phyloP scores from a whole-genome alignment of 306 rosid genomes.

The Prunus mume region DNA sequence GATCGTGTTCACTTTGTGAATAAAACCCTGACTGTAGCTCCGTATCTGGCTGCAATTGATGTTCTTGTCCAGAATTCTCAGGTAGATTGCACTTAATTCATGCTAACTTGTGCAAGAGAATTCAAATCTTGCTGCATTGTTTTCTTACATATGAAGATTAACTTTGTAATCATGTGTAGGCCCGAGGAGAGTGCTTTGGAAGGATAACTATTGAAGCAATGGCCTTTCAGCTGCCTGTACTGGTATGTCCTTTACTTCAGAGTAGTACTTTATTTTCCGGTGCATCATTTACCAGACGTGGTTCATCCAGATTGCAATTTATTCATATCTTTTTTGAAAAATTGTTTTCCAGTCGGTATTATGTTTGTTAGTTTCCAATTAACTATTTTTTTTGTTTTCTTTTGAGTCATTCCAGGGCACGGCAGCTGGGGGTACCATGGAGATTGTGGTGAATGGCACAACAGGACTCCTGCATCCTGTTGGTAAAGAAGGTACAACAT shows the following conservation, averaged over 20 bases:
- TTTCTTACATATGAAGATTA: background rate
- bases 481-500: constrained; percentile 66
- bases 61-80: constrained; percentile 98
- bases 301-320: background rate
- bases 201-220: constrained; percentile 87
- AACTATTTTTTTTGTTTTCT: background rate
- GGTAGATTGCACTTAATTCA: constrained; percentile 44
- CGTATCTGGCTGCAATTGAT: constrained; percentile 84
- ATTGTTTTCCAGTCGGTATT: background rate
- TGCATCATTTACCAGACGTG: background rate
- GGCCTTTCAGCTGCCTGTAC: constrained; percentile 82
- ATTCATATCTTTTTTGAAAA: background rate
- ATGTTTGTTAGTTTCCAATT: background rate
- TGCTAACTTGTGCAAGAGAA: constrained; percentile 15
- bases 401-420: constrained; percentile 53
- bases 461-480: constrained; percentile 78
- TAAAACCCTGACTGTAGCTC: constrained; percentile 88
- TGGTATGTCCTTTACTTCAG: constrained; percentile 44
- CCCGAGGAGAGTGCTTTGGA: constrained; percentile 81
- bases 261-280: constrained; percentile 3
- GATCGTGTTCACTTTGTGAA: constrained; percentile 89
- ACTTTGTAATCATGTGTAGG: constrained; percentile 38
- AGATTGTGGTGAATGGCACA: constrained; percentile 78
- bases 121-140: background rate
- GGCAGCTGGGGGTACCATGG: constrained; percentile 93